Evolutionary conservation across 2,329 filamentous ascomycete species (phyloP).

Genomic region (Xylariomycetidae sp.): DNA sequence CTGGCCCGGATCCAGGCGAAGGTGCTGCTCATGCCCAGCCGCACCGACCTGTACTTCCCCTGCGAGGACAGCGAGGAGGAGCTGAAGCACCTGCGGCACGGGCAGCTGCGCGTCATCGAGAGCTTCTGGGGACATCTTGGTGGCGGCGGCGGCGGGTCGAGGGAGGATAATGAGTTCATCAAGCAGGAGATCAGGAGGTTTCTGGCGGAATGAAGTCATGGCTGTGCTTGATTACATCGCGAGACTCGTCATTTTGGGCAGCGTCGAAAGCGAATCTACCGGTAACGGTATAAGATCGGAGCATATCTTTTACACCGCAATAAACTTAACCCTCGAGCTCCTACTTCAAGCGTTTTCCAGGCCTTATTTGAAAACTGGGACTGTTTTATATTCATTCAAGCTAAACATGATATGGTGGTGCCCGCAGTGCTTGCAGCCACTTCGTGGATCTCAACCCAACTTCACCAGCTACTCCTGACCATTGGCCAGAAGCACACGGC

Average conservation of each 20-base stretch:
- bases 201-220: neutral
- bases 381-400: too few species aligned
- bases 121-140: conserved; percentile 36
- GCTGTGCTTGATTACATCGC: neutral
- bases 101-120: conserved; percentile 25
- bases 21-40: conserved; percentile 31
- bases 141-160: conserved; percentile 23
- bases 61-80: conserved; percentile 32
- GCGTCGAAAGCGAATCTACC: too few species aligned
- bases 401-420: too few species aligned
- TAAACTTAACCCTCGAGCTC: too few species aligned
- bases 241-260: neutral
- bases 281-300: too few species aligned
- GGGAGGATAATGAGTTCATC: conserved; percentile 19
- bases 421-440: too few species aligned
- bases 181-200: conserved; percentile 4
- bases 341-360: too few species aligned
- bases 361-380: too few species aligned
- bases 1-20: conserved; percentile 29
- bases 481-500: conserved; percentile 25
- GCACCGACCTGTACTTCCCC: conserved; percentile 35
- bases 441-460: too few species aligned
- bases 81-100: conserved; percentile 26
- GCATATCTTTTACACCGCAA: too few species aligned
- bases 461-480: conserved; percentile 22